phyloP scores from a whole-genome alignment of 371 early-diverging fungal genomes.

The Mortierella sp. region DNA sequence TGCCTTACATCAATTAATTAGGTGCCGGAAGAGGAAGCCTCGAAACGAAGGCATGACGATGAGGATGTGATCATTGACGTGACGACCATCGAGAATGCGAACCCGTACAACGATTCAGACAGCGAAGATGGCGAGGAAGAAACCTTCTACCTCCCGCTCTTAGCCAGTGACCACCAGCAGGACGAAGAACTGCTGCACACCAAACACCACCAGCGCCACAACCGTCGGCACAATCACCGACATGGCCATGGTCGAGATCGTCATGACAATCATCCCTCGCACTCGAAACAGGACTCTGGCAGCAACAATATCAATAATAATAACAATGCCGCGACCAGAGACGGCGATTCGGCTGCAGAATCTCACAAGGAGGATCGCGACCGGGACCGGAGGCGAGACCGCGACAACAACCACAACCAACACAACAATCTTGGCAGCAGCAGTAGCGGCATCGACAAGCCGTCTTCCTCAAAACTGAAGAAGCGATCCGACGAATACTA shows the following conservation, averaged over 20 bases:
- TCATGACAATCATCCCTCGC: background rate
- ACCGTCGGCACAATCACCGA: background rate
- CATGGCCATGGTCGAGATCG: background rate
- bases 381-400: conserved; percentile 5
- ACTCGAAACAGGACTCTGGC: background rate
- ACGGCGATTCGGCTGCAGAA: conserved; percentile 8
- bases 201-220: conserved; percentile 23
- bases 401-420: conserved; percentile 6
- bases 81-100: conserved; percentile 73
- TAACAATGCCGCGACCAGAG: background rate
- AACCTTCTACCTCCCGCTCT: conserved; percentile 52
- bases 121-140: conserved; percentile 68
- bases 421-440: conserved; percentile 21
- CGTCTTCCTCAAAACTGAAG: conserved; percentile 1
- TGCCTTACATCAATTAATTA: conserved; percentile 16
- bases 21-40: conserved; percentile 66
- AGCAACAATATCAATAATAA: background rate
- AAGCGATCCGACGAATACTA: conserved; percentile 24
- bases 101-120: conserved; percentile 77
- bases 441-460: conserved; percentile 2
- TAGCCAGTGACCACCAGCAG: conserved; percentile 47
- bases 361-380: conserved; percentile 5
- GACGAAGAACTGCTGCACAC: conserved; percentile 26
- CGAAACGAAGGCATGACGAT: conserved; percentile 65
- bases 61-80: conserved; percentile 72